These are phyloP conservation scores for Emergomyces pasteurianus DNA, from an alignment of 2,329 filamentous ascomycete species.

Conservation along the genomic window DNA sequence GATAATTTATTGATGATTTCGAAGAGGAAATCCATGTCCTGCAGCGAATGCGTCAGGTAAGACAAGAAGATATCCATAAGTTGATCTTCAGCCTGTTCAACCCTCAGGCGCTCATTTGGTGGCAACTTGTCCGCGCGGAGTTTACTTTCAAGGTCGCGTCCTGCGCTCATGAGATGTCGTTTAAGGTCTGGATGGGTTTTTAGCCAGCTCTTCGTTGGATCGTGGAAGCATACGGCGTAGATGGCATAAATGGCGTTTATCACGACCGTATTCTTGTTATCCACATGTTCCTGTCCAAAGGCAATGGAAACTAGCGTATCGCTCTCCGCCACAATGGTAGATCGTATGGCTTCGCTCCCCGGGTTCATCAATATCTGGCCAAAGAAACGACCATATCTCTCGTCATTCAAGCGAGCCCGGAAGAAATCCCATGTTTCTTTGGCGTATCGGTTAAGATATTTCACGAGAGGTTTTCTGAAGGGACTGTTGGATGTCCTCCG, in stretches of 20 bases:
- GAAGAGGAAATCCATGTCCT: conserved; percentile 74
- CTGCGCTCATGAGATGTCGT: conserved; percentile 48
- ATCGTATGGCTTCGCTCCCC: conserved; percentile 61
- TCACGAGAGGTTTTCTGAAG: conserved; percentile 79
- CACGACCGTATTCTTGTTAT: conserved; percentile 61
- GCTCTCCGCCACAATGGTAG: conserved; percentile 60
- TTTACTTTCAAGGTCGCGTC: conserved; percentile 66
- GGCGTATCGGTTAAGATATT: conserved; percentile 86
- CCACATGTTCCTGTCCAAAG: conserved; percentile 50
- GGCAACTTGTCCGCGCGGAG: conserved; percentile 60
- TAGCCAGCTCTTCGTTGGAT: conserved; percentile 56
- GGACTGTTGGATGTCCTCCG: conserved; percentile 82
- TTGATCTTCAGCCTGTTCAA: conserved; percentile 80
- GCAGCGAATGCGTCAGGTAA: conserved; percentile 61
- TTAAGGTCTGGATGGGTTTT: conserved; percentile 46
- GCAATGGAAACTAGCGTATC: conserved; percentile 57
- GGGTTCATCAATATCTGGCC: conserved; percentile 71
- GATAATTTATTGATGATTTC: conserved; percentile 74
- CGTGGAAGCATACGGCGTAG: conserved; percentile 60
- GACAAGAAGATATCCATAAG: conserved; percentile 74
- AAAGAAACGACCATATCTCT: conserved; percentile 81
- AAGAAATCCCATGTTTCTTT: conserved; percentile 78
- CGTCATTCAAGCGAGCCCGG: conserved; percentile 65
- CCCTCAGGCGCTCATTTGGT: conserved; percentile 63
- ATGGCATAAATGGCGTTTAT: conserved; percentile 83